Evolutionary conservation across 2,329 filamentous ascomycete species (phyloP), one percentile per base, ranked within the genome.

Genomic region (Alternaria infectoria): DNA sequence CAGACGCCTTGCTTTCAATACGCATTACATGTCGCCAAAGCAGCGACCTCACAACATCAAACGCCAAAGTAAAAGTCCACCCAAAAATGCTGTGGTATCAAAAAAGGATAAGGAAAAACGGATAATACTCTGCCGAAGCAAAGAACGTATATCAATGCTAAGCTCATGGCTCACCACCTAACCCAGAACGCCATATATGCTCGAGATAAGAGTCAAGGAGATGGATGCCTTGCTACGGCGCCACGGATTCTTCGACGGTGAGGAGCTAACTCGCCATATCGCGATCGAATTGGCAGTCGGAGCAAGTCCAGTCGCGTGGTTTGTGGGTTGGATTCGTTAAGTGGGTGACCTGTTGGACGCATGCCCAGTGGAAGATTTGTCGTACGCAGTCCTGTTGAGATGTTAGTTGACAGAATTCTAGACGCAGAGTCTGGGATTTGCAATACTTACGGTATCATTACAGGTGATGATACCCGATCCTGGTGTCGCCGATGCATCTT

Each of bases 301-400:
- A 43, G 23, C 68, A 70, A 1, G 43, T 52, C 68, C 68, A 70
- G 4, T 44, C 28, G 12, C 32, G 54, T 40, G 30, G 56, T 13
- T 57, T 54, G 3, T 10, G 28, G 15, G 4, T 36, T 36, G 32
- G 32, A 3, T 1, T 36, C 2, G 9, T 4, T 36, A 4, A 36
- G 7, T 36, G 46, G 64, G 62, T 68, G 21, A 58, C 44, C 2
- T 66, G 23, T 45, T 56, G 45, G 12, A 70, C 59, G 47, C 73
- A 75, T 10, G 67, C 52, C 6, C 69, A 44, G 23, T 75, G 73
- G 52, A 72, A 75, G 9, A 58, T 54, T 15, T 63, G 61, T 8
- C 72, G 71, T 26, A 70, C 57, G 36, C 73, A 75, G 36, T 68
- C 59, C 72, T 75, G 15, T 30, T 1, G 8, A 26, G 4, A 6